These are phyloP conservation scores for Pseudoscleropodium purum DNA, from an alignment of 225 moss, liverwort and hornwort genomes.

Conservation along the genomic window DNA sequence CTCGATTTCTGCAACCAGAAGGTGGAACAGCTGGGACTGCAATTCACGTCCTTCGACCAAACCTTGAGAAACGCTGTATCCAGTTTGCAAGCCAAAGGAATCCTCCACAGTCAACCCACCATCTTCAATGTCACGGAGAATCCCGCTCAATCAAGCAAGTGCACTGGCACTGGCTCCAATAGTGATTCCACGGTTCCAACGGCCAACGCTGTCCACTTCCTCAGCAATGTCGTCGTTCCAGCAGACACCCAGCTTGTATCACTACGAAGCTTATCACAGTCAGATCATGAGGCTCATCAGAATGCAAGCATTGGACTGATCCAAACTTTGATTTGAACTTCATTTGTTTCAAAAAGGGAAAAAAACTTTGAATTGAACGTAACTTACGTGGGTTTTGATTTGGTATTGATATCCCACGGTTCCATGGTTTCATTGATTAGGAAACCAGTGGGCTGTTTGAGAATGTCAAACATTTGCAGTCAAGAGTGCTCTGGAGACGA, in stretches of 20 bases:
- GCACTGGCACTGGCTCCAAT: neutral
- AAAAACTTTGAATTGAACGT: neutral
- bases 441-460: neutral
- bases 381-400: neutral
- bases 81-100: conserved; percentile 19
- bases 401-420: neutral
- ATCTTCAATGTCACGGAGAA: neutral
- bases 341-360: too few relatives aligned
- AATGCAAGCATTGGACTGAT: neutral
- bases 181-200: neutral
- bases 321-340: neutral
- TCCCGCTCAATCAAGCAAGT: neutral
- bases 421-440: neutral
- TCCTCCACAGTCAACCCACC: neutral
- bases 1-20: conserved; percentile 17
- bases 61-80: conserved; percentile 12
- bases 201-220: neutral
- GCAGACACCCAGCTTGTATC: too few relatives aligned
- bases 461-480: neutral
- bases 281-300: neutral
- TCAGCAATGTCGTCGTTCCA: neutral
- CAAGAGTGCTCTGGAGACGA: neutral
- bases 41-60: conserved; percentile 17
- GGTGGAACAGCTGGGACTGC: conserved; percentile 27
- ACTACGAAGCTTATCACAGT: neutral